These are phyloP conservation scores for Psilocybe tampanensis DNA, from an alignment of 768 basidiomycete genomes.

Conservation along the genomic window DNA sequence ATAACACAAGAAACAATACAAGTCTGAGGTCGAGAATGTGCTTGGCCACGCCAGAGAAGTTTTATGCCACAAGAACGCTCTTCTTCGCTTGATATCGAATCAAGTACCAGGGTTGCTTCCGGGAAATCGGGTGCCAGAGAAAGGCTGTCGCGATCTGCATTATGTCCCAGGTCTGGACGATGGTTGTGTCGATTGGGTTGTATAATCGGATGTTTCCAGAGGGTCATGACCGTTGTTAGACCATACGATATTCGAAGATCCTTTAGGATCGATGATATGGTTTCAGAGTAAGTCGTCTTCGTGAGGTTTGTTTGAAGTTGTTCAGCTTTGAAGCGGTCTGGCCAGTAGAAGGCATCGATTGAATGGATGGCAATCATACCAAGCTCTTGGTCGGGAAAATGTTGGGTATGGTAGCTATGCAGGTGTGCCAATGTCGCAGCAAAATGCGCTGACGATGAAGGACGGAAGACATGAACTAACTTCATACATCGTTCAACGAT, in stretches of 20 bases:
- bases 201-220: conserved; percentile 51
- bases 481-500: conserved; percentile 39
- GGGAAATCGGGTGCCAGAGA: neutral
- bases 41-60: neutral
- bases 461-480: conserved; percentile 69
- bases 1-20: neutral
- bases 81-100: neutral
- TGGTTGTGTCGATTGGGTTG: neutral
- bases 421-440: conserved; percentile 66
- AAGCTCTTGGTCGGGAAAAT: conserved; percentile 55
- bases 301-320: conserved; percentile 36
- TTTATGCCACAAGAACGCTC: neutral
- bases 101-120: neutral
- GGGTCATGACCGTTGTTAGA: conserved; percentile 58
- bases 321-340: conserved; percentile 68
- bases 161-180: neutral
- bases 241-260: conserved; percentile 48
- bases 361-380: conserved; percentile 77
- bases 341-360: conserved; percentile 77
- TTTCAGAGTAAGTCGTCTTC: conserved; percentile 31
- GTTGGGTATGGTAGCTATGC: conserved; percentile 49
- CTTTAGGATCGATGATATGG: conserved; percentile 51
- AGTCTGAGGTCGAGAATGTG: neutral
- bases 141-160: too few species aligned
- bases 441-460: conserved; percentile 67